A percentile compares a stretch with the other conserved stretches of the same genome.
Conservation (phyloP, 2,329 filamentous ascomycete genomes). For the Fusarium irregulare region DNA sequence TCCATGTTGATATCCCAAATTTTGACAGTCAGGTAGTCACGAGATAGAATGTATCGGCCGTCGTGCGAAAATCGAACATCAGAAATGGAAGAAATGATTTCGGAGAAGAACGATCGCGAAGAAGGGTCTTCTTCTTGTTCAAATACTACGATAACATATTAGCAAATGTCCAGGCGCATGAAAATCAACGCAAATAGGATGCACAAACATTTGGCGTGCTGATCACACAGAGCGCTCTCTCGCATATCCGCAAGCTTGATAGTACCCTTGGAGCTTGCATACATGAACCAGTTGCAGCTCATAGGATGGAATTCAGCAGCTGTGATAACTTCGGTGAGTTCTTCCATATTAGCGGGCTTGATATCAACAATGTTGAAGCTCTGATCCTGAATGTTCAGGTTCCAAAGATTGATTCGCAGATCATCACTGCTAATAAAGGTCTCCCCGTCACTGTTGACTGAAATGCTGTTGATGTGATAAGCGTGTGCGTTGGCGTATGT, state of each 20-base stretch:
- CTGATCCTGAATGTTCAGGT: conserved; percentile 98
- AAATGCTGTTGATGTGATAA: conserved; percentile 99
- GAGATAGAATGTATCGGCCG: conserved; percentile 94
- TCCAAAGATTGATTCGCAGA: conserved; percentile 97
- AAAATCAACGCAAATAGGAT: neutral
- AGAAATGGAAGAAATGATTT: conserved; percentile 99
- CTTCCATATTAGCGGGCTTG: conserved; percentile 99
- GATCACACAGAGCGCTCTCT: conserved; percentile 93
- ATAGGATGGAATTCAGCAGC: conserved; percentile 96
- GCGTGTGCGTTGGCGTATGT: conserved; percentile 99
- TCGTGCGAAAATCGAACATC: conserved; percentile 98
- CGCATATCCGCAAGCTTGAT: conserved; percentile 99
- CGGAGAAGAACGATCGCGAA: conserved; percentile 98
- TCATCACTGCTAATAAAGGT: conserved; percentile 99
- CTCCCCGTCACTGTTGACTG: conserved; percentile 99
- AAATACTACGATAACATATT: conserved; percentile 73
- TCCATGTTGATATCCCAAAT: conserved; percentile 99
- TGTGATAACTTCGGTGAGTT: conserved; percentile 98
- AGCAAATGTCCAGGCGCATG: conserved; percentile 28
- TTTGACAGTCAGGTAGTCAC: conserved; percentile 98
- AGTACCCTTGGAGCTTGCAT: conserved; percentile 97
- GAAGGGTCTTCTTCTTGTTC: conserved; percentile 98
- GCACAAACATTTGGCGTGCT: conserved; percentile 86
- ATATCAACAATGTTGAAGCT: conserved; percentile 99
- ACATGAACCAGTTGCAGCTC: conserved; percentile 99